Evolutionary conservation across 2,329 filamentous ascomycete genomes (phyloP).

Genomic region (Colletotrichum incanum): DNA sequence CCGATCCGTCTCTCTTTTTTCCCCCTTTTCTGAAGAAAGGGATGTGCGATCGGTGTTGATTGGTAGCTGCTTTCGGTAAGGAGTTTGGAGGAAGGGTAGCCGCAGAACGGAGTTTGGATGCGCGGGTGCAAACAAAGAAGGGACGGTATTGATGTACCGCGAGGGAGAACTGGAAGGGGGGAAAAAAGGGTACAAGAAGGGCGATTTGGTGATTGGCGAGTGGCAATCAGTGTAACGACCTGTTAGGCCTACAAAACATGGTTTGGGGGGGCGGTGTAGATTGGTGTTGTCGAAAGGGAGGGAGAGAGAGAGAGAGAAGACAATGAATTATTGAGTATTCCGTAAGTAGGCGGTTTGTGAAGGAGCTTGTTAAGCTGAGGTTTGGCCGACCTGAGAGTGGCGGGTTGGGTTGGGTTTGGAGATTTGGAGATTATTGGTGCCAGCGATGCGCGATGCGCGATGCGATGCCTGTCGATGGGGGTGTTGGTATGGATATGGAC

Average conservation of each 20-base stretch:
- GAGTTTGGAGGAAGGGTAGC: not conserved
- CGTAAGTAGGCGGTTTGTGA: not conserved
- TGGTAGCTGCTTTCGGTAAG: constrained; percentile 7
- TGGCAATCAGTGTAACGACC: constrained; percentile 8
- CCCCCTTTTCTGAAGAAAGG: not conserved
- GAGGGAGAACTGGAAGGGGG: not conserved
- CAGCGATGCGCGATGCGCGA: constrained; percentile 4
- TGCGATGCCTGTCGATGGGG: not conserved
- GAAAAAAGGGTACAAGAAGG: not conserved
- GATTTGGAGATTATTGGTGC: constrained; percentile 11
- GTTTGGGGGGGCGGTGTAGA: constrained; percentile 11
- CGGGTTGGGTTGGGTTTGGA: not conserved
- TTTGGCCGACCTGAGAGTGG: not conserved
- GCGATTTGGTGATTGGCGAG: not conserved
- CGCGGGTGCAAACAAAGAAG: constrained; percentile 33
- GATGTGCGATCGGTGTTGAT: not conserved
- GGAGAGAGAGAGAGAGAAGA: constrained; percentile 1
- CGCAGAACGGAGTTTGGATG: not conserved
- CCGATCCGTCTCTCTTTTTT: not conserved
- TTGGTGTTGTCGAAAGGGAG: constrained; percentile 1
- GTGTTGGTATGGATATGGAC: constrained; percentile 2
- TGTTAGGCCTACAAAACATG: not conserved
- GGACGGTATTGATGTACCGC: not conserved
- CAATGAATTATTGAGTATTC: not conserved
- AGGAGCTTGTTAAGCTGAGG: not conserved